Conservation (phyloP, 2,329 filamentous ascomycete species). For the Aspergillus amoenus region DNA sequence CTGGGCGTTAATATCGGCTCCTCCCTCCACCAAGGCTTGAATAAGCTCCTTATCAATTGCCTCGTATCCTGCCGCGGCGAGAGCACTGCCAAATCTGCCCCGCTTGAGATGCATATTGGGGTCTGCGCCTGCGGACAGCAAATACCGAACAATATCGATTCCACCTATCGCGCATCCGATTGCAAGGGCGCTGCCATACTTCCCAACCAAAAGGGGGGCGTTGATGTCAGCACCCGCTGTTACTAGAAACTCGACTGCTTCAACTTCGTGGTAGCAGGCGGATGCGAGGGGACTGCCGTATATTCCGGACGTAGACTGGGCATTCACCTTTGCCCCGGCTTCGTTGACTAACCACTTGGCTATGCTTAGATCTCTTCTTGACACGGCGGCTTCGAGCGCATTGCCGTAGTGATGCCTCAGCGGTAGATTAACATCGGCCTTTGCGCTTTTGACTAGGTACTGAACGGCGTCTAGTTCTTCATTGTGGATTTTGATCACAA, state of each 20-base stretch:
- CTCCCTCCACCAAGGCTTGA: neutral
- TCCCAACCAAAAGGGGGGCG: neutral
- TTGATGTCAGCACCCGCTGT: neutral
- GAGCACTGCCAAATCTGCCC: conserved; percentile 6
- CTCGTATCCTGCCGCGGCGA: conserved; percentile 5
- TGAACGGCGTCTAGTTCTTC: neutral
- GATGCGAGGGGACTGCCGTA: neutral
- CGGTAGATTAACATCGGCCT: neutral
- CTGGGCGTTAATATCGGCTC: conserved; percentile 5
- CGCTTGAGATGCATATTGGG: conserved; percentile 1
- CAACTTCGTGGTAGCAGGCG: neutral
- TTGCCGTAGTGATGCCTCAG: neutral
- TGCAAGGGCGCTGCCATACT: neutral
- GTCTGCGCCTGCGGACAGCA: conserved; percentile 12
- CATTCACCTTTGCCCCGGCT: neutral
- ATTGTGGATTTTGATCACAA: neutral
- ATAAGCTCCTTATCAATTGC: neutral
- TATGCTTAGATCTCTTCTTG: neutral
- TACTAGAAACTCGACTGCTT: neutral
- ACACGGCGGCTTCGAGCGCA: neutral
- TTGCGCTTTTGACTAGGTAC: neutral
- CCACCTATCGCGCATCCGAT: neutral
- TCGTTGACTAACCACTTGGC: neutral
- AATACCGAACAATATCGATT: neutral
- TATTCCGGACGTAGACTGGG: no score